Evolutionary conservation across 352 stramenopile genomes (phyloP).

Genomic region (Globisporangium acanthophoron): DNA sequence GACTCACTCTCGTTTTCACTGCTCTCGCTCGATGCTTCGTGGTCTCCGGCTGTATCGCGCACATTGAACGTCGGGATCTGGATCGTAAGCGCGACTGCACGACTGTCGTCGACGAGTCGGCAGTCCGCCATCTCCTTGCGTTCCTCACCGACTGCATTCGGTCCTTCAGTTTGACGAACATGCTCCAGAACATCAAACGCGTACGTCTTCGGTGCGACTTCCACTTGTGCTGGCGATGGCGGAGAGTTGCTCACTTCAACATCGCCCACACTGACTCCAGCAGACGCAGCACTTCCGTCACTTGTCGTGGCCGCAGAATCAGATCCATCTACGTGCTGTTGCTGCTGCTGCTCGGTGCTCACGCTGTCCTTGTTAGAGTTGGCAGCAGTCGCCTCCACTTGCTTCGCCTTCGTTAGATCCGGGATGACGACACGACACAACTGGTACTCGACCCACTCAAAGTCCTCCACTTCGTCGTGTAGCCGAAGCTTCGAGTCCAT

Average conservation of each 20-base stretch:
- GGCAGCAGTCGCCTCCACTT: neutral
- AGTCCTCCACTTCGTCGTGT: conserved; percentile 37
- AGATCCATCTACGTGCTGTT: neutral
- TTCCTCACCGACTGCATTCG: neutral
- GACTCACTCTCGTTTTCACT: neutral
- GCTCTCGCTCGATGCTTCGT: conserved; percentile 6
- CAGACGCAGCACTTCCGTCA: neutral
- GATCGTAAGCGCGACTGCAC: conserved; percentile 14
- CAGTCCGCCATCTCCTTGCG: neutral
- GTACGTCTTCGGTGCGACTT: conserved; percentile 12
- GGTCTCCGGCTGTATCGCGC: neutral
- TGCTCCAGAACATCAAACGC: conserved; percentile 19
- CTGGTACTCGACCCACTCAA: conserved; percentile 47
- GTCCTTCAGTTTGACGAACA: conserved; percentile 1
- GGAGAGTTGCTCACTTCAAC: neutral
- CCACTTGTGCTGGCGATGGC: neutral
- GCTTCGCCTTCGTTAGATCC: conserved; percentile 18
- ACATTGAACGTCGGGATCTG: conserved; percentile 15
- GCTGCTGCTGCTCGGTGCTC: too few relatives aligned
- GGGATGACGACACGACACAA: conserved; percentile 44
- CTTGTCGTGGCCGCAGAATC: neutral
- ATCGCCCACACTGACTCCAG: conserved; percentile 7
- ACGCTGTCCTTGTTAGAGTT: neutral
- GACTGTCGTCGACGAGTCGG: conserved; percentile 9
- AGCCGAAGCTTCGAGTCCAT: conserved; percentile 44